phyloP scores from a whole-genome alignment of 2,329 filamentous ascomycete species.

The Bipolaris gigantea region DNA sequence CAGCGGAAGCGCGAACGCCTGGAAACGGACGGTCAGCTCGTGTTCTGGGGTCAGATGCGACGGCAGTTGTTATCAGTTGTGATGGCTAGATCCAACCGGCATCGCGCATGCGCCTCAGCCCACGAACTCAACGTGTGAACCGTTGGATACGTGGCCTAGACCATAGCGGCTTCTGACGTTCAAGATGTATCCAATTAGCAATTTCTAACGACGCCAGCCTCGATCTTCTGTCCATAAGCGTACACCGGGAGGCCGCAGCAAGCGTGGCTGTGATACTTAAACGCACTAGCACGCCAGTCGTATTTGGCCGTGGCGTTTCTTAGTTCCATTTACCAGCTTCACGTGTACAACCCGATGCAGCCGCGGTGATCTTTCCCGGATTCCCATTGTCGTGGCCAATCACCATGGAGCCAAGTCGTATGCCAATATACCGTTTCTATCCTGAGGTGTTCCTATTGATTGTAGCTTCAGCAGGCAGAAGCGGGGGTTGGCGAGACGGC shows the following conservation, averaged over 20 bases:
- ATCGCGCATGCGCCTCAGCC: constrained; percentile 1
- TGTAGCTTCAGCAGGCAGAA: not conserved
- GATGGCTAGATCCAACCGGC: not conserved
- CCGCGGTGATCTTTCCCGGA: not conserved
- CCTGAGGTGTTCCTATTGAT: not conserved
- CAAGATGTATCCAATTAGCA: constrained; percentile 3
- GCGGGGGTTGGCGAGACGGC: not conserved
- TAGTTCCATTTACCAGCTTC: not conserved
- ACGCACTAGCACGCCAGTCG: not conserved
- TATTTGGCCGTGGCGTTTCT: constrained; percentile 2
- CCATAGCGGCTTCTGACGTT: not conserved
- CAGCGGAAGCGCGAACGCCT: not conserved
- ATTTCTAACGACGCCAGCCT: not conserved
- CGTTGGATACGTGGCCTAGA: not conserved
- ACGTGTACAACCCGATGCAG: not conserved
- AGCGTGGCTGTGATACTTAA: not conserved
- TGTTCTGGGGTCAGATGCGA: not conserved
- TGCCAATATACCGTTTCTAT: not conserved
- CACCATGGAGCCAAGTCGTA: constrained; percentile 3
- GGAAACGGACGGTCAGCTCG: constrained; percentile 1
- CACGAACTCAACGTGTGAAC: not conserved
- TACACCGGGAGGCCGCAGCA: constrained; percentile 3
- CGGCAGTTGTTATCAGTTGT: constrained; percentile 6
- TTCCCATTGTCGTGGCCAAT: not conserved
- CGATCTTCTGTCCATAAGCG: constrained; percentile 1